phyloP scores from a whole-genome alignment of 805 yeast genomes.

The Isabelozyma heimii region DNA sequence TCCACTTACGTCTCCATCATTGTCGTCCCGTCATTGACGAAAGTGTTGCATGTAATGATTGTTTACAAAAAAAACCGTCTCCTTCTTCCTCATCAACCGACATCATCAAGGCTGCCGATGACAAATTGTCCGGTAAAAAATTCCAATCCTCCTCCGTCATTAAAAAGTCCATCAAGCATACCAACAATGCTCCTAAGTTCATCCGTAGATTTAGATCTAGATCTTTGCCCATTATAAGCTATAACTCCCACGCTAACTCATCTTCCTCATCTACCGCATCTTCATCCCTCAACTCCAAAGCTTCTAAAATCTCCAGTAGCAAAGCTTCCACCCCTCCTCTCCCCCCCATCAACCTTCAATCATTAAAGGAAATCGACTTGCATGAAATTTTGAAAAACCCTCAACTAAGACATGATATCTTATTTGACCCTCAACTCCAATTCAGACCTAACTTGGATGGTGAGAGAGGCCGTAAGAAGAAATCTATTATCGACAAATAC shows the following conservation, averaged over 20 bases:
- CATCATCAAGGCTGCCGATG: not conserved
- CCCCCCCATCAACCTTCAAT: conserved; percentile 82
- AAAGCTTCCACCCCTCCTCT: conserved; percentile 38
- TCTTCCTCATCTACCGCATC: conserved; percentile 2
- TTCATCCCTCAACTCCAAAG: conserved; percentile 3
- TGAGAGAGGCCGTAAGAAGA: conserved; percentile 81
- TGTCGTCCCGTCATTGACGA: not conserved
- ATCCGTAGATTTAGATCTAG: conserved; percentile 36
- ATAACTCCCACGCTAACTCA: conserved; percentile 12
- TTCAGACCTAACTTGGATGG: conserved; percentile 90
- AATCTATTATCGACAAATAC: conserved; percentile 71
- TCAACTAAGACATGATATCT: conserved; percentile 86
- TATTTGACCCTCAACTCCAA: conserved; percentile 88
- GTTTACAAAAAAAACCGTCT: conserved; percentile 1
- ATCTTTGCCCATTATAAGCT: conserved; percentile 42
- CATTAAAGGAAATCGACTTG: conserved; percentile 80
- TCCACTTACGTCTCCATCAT: not conserved
- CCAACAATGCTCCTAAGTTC: conserved; percentile 29
- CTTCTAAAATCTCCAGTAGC: conserved; percentile 2
- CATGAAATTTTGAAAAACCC: conserved; percentile 89
- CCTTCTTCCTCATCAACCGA: conserved; percentile 1
- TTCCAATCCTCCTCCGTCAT: conserved; percentile 1
- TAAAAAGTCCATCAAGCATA: conserved; percentile 1
- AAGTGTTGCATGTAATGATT: not conserved
- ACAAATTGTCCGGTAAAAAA: not conserved